Percentiles rank a stretch among this genome's conserved stretches.
These are phyloP conservation scores for Funneliformis caledonium DNA, from an alignment of 371 early-diverging fungal species.

Conservation along the genomic window DNA sequence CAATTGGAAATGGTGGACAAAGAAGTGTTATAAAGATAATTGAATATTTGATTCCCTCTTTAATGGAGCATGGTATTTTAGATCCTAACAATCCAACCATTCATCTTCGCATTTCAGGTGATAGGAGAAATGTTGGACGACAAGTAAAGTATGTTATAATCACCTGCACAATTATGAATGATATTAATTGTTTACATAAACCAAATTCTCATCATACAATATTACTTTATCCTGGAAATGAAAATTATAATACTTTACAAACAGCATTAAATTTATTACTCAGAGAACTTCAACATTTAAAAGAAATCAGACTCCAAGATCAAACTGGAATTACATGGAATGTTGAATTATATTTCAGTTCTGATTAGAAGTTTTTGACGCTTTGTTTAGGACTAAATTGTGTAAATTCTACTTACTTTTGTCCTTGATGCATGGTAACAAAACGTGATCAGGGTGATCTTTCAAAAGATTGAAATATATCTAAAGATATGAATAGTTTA, in stretches of 20 bases:
- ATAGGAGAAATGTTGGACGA: background rate
- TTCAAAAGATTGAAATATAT: background rate
- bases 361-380: background rate
- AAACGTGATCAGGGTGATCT: background rate
- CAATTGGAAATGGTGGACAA: constrained; percentile 10
- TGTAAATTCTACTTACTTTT: background rate
- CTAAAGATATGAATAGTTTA: background rate
- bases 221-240: background rate
- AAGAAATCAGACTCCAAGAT: background rate
- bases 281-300: background rate
- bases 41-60: background rate
- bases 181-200: background rate
- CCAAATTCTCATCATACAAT: background rate
- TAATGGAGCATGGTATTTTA: background rate
- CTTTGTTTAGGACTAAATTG: constrained; percentile 6
- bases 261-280: background rate
- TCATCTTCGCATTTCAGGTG: background rate
- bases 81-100: background rate
- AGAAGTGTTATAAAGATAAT: background rate
- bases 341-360: background rate
- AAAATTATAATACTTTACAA: constrained; percentile 16
- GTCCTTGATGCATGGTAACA: background rate
- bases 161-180: background rate
- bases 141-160: constrained; percentile 20
- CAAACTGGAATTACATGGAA: background rate